Base-by-base conservation (phyloP, 1,284 basidiomycete genomes). In the Schizophyllum amplum region DNA sequence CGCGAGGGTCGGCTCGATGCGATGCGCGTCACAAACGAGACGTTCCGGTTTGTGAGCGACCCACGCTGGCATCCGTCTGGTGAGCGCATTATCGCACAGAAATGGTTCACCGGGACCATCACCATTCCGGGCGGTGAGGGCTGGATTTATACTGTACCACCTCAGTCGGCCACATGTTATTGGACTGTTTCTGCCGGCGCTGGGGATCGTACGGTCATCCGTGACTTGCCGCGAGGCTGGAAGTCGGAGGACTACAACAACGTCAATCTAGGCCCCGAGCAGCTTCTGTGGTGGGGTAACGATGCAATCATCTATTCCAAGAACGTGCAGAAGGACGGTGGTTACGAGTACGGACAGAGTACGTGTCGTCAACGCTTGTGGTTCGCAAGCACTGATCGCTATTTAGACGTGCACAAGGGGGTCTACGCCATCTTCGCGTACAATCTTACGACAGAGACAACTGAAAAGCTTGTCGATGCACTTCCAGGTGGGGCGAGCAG, bases 261-360 rank as follows among this genome's bases (percentile, higher is more conserved):
- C 42, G 84, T 85, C 61, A 86, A 88, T 67, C 81, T 89, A 59
- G 86, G 86, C 0, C 81, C 84, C 1, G 86, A 89, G 61, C 85
- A 87, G 62, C 74, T 82, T 61, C 75, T 86, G 50, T 88, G 84
- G 84, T 66, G 66, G 25, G 75, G 76, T 6, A 69, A 77, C 23
- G 84, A 87, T 61, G 69, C 71, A 5, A 62, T 89, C 11, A 82
- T 89, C 9, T 89, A 79, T 64, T 72, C 85, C 2, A 83, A 83
- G 71, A 87, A 87, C 63, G 72, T 82, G 4, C 65, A 61, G 5
- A 84, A 89, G 60, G 64, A 66, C 2, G 70, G 66, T 47, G 48
- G 57, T n/a, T 87, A 80, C 63, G 57, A 69, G 3, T 87, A 87
- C 57, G 83, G 79, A 68, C 87, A 87, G 75, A 84, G 85, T 84